Conservation (phyloP, 495 filamentous ascomycete species). For the Baudoinia panamericana region DNA sequence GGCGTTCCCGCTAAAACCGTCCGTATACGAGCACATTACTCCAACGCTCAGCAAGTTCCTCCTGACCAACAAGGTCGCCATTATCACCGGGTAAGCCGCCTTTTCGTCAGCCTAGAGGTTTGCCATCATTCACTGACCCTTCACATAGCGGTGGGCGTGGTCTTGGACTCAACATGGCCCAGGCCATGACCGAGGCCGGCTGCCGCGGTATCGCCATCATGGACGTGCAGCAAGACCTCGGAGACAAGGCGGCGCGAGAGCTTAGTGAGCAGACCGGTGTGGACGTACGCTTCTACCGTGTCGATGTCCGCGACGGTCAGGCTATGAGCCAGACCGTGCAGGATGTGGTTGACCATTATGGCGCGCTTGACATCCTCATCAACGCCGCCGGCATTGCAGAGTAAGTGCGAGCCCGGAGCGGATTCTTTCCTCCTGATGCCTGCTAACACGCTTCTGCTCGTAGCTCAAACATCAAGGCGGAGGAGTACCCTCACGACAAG, state of each 20-base stretch:
- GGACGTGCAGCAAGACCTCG: constrained; percentile 60
- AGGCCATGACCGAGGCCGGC: constrained; percentile 59
- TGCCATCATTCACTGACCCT: constrained; percentile 7
- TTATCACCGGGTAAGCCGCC: constrained; percentile 59
- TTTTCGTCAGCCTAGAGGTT: constrained; percentile 2
- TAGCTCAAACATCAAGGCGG: constrained; percentile 55
- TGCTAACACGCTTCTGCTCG: constrained; percentile 8
- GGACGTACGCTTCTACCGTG: constrained; percentile 56
- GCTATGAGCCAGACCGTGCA: constrained; percentile 50
- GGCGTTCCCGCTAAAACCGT: constrained; percentile 12
- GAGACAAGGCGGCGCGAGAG: constrained; percentile 50
- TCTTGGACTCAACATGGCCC: constrained; percentile 63
- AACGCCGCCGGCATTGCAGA: constrained; percentile 80
- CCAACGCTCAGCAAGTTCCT: constrained; percentile 51
- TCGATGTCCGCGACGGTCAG: constrained; percentile 57
- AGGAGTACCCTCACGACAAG: constrained; percentile 41
- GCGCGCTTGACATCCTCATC: constrained; percentile 57
- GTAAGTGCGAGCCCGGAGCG: no score
- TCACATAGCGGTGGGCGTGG: constrained; percentile 54
- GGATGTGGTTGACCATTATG: constrained; percentile 45
- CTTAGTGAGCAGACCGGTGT: constrained; percentile 54
- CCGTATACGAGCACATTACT: constrained; percentile 29
- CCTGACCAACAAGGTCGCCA: constrained; percentile 52
- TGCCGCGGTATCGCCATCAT: constrained; percentile 60
- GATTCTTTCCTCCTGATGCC: constrained; percentile 1